Evolutionary conservation across 2,329 filamentous ascomycete genomes (phyloP).

Genomic region (Kalmusia sp.): DNA sequence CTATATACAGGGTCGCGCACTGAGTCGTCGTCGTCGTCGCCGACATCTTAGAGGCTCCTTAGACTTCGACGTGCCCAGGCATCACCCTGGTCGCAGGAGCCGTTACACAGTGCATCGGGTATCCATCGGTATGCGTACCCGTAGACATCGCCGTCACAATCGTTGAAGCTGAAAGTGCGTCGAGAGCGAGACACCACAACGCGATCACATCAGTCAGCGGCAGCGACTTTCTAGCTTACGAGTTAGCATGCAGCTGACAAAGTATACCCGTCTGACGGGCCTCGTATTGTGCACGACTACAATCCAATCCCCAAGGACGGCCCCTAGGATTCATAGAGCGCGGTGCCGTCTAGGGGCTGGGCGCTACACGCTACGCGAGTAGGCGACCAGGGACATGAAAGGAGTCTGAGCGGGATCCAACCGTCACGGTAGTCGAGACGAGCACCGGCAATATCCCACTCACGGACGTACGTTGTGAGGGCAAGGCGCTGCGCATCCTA

Average conservation of each 20-base stretch:
- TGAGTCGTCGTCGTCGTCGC: no score
- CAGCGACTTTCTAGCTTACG: no score
- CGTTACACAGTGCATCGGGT: neutral
- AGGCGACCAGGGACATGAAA: neutral
- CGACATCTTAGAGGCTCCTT: neutral
- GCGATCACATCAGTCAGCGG: neutral
- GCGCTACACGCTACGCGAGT: neutral
- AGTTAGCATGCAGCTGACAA: no score
- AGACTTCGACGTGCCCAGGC: neutral
- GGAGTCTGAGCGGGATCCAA: neutral
- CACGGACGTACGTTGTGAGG: neutral
- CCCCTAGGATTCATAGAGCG: no score
- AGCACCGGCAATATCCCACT: neutral
- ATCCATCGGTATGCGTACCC: neutral
- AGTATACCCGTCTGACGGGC: no score
- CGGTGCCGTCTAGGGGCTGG: neutral
- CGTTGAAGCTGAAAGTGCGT: neutral
- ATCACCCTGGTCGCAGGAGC: neutral
- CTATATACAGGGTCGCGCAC: neutral
- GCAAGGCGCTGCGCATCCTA: neutral
- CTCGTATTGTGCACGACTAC: no score
- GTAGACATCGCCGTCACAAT: neutral
- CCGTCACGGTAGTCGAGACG: neutral
- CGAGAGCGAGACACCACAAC: neutral
- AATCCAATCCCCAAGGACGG: no score